These are phyloP conservation scores for Sclerospora graminicola DNA, from an alignment of 352 stramenopile genomes.

Conservation along the genomic window DNA sequence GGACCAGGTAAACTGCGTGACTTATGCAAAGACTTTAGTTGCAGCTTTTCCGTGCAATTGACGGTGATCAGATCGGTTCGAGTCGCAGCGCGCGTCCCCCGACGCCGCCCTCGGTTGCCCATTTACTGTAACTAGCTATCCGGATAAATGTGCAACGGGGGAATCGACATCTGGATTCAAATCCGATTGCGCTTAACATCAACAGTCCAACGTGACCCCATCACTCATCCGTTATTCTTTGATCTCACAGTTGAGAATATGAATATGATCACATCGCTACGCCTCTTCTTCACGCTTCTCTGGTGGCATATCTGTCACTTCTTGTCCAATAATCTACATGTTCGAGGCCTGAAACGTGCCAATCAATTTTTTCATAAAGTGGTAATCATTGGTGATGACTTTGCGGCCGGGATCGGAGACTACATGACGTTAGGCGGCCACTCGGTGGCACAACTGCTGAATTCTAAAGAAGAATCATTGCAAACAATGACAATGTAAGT, in stretches of 20 bases:
- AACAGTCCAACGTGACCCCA: not conserved
- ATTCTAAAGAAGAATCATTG: constrained; percentile 37
- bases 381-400: constrained; percentile 78
- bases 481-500: constrained; percentile 49
- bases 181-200: no score
- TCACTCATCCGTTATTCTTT: no score
- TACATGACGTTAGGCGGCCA: constrained; percentile 49
- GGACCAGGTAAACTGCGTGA: constrained; percentile 2
- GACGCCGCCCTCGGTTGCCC: constrained; percentile 56
- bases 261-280: constrained; percentile 26
- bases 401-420: constrained; percentile 68
- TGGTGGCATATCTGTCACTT: constrained; percentile 63
- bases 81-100: constrained; percentile 17
- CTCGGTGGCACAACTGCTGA: constrained; percentile 34
- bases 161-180: no score
- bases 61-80: constrained; percentile 12
- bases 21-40: constrained; percentile 8
- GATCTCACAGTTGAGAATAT: no score
- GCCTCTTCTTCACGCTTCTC: constrained; percentile 44
- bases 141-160: constrained; percentile 4
- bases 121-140: no score
- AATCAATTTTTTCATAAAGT: constrained; percentile 76
- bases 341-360: constrained; percentile 36
- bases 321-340: constrained; percentile 28
- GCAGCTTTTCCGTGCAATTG: constrained; percentile 11